phyloP scores from a whole-genome alignment of 2,329 filamentous ascomycete genomes.

The Verticillium albo-atrum region DNA sequence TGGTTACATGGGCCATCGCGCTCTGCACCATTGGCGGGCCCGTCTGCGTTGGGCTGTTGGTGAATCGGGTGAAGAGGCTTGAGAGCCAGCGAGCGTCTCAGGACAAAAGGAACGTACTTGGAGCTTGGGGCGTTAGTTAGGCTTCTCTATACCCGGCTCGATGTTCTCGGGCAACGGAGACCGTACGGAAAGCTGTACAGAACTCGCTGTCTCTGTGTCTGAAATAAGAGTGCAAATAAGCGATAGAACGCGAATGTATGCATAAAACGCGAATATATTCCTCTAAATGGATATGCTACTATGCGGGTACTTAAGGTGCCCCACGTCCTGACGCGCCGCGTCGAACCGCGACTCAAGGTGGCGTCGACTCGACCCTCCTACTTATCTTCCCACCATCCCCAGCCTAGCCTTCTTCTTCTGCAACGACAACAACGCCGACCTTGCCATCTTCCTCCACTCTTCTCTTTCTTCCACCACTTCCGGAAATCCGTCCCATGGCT shows the following conservation, averaged over 20 bases:
- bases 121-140: constrained; percentile 8
- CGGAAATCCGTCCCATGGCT: background rate
- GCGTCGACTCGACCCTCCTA: background rate
- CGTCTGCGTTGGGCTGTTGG: constrained; percentile 40
- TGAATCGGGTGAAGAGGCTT: constrained; percentile 34
- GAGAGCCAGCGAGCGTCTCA: background rate
- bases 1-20: constrained; percentile 52
- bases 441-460: background rate
- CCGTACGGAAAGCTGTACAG: no score
- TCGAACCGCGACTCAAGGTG: constrained; percentile 17
- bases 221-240: no score
- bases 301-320: background rate
- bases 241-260: no score
- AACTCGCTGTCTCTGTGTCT: no score
- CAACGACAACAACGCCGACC: background rate
- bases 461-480: background rate
- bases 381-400: background rate
- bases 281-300: background rate
- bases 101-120: constrained; percentile 5
- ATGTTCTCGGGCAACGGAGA: no score
- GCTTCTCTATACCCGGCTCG: background rate
- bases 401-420: background rate
- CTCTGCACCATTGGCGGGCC: constrained; percentile 51
- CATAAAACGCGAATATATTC: background rate
- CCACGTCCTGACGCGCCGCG: constrained; percentile 27